phyloP scores from a whole-genome alignment of 2,329 filamentous ascomycete species.

The Penicillium sp. region DNA sequence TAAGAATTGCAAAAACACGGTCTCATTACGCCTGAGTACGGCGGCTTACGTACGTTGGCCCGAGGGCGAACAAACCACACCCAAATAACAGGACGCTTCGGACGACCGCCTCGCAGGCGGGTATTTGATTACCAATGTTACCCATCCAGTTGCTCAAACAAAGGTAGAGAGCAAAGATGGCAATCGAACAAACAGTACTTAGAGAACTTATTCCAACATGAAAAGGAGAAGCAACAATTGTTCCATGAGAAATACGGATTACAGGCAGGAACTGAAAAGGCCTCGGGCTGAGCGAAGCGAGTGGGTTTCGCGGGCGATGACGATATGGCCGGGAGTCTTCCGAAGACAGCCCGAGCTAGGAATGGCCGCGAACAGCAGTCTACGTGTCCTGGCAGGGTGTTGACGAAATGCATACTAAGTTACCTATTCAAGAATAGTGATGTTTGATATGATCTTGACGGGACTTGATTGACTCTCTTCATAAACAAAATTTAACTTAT shows the following conservation, averaged over 20 bases:
- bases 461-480: neutral
- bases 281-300: neutral
- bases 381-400: slow-evolving; percentile 1
- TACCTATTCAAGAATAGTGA: neutral
- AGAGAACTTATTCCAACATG: neutral
- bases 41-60: slow-evolving; percentile 1
- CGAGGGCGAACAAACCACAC: neutral
- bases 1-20: slow-evolving; percentile 13
- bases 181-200: neutral
- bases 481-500: neutral
- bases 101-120: neutral
- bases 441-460: neutral
- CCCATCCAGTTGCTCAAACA: neutral
- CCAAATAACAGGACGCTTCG: neutral
- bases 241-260: neutral
- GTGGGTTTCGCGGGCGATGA: slow-evolving; percentile 11
- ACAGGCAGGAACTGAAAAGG: neutral
- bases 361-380: slow-evolving; percentile 14
- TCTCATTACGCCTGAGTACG: neutral
- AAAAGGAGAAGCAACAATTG: neutral
- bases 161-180: no score
- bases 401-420: neutral
- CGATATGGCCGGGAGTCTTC: slow-evolving; percentile 20
- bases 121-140: slow-evolving; percentile 17
- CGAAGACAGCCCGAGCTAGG: slow-evolving; percentile 15